Base-by-base conservation (phyloP, 1,139 yeast species). In the Geotrichum fermentans region DNA sequence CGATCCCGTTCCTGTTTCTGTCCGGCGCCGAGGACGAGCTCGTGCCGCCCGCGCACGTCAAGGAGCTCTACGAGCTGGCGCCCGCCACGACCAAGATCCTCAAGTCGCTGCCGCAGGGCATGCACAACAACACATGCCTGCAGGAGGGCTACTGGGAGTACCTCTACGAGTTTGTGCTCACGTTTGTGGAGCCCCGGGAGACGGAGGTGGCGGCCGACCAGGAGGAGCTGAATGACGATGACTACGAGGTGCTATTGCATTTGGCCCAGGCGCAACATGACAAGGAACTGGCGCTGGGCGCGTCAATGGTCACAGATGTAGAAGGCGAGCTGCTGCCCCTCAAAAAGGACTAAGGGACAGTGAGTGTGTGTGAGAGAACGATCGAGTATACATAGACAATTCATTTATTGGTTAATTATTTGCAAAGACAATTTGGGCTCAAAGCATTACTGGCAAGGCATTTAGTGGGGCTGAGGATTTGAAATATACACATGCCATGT, bases 11-110 rank as follows among this genome's bases (percentile, higher is more conserved):
- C 32, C 71, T 90, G 45, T 78, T 90, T 58, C 64, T 90, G 43
- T 78, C 85, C 57, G 97, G 96, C 0, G 68, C 77, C 24, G 70
- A 73, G 38, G 98, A 92, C 68, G 98, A 92, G 66, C 80, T 92
- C 30, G 96, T 92, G 0, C 97, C 97, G 1, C 95, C 96, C 0
- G 58, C 58, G 0, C 97, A 92, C 61, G 87, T 90, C 92, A 75
- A 75, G 50, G 63, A 61, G 41, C 73, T 92, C 33, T 82, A 64
- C 62, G 75, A 75, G 20, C 49, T 58, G 39, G 56, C 64, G 41
- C 55, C 58, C 4, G 53, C 64, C 6, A 40, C 40, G 4, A 37
- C 36, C 30, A 68, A 68, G 55, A 42, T 46, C 21, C 73, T 81
- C 58, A 68, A 73, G 49, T 73, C 70, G 49, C 87, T 80, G 58